Conservation (phyloP, 306 rosid species). For the Castanea sativa region DNA sequence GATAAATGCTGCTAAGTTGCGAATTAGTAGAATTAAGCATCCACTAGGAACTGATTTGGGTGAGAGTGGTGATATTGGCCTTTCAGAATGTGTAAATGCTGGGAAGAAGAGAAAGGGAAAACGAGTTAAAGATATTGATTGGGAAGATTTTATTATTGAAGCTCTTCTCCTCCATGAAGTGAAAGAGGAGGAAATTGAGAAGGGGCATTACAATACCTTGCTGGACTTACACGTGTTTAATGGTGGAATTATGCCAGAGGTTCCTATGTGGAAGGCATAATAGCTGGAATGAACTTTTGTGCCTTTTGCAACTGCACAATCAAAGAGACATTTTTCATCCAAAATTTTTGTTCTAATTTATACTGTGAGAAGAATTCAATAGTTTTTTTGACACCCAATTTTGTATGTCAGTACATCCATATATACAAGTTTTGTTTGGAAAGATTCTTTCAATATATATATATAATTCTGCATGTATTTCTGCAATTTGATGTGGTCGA, state of each 20-base stretch:
- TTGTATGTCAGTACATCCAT: neutral
- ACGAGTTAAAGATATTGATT: constrained; percentile 37
- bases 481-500: no score
- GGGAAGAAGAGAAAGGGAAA: constrained; percentile 46
- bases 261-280: neutral
- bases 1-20: constrained; percentile 61
- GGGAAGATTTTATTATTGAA: constrained; percentile 88
- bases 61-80: neutral
- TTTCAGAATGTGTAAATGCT: neutral
- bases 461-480: no score
- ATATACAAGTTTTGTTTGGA: neutral
- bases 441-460: neutral
- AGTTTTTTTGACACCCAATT: neutral
- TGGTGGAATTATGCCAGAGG: constrained; percentile 34
- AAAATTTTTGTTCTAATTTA: constrained; percentile 4
- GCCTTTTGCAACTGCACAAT: neutral
- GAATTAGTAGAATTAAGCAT: constrained; percentile 51
- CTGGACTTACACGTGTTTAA: constrained; percentile 63
- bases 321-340: neutral
- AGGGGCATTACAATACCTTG: constrained; percentile 70
- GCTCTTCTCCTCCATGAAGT: constrained; percentile 74
- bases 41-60: constrained; percentile 28
- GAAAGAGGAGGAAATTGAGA: constrained; percentile 78
- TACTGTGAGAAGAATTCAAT: neutral
- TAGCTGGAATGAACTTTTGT: neutral